Evolutionary conservation across 495 filamentous ascomycete species (phyloP).

Genomic region (Lasiosphaeriaceae sp.): DNA sequence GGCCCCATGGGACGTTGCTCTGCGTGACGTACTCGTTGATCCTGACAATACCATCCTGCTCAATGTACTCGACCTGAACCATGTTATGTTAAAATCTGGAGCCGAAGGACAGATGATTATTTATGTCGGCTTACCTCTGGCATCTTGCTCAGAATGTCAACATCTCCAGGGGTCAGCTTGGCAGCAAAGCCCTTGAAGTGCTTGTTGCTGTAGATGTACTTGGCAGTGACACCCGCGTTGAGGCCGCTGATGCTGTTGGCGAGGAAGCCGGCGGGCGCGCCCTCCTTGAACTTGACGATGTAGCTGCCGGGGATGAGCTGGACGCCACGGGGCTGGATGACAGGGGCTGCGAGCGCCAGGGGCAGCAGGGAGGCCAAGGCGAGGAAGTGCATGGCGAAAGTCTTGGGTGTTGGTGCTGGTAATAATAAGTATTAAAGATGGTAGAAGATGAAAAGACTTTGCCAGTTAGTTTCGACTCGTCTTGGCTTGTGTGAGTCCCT

Average conservation of each 20-base stretch:
- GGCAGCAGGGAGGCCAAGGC: slow-evolving; percentile 15
- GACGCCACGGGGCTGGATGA: slow-evolving; percentile 33
- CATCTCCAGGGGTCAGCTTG: slow-evolving; percentile 25
- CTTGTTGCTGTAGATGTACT: slow-evolving; percentile 35
- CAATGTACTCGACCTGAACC: slow-evolving; percentile 28
- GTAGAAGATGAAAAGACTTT: not conserved
- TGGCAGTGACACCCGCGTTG: slow-evolving; percentile 21
- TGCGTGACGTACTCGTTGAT: slow-evolving; percentile 44
- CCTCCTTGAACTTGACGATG: slow-evolving; percentile 53
- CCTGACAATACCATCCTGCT: slow-evolving; percentile 35
- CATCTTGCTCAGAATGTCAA: slow-evolving; percentile 40
- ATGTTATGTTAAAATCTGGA: too few species aligned
- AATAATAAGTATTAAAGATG: not conserved
- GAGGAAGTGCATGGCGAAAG: slow-evolving; percentile 18
- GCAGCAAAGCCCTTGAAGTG: slow-evolving; percentile 44
- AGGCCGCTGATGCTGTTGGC: slow-evolving; percentile 27
- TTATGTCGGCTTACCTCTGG: slow-evolving; percentile 29
- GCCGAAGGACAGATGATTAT: too few species aligned
- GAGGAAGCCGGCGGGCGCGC: slow-evolving; percentile 31
- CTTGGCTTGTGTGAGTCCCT: not conserved
- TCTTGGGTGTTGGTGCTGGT: not conserved
- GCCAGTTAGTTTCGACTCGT: not conserved
- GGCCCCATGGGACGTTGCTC: slow-evolving; percentile 51
- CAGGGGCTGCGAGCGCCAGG: slow-evolving; percentile 24
- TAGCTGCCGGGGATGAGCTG: slow-evolving; percentile 46